Evolutionary conservation across 2,329 filamentous ascomycete species (phyloP).

Genomic region (Penicillium sp.): DNA sequence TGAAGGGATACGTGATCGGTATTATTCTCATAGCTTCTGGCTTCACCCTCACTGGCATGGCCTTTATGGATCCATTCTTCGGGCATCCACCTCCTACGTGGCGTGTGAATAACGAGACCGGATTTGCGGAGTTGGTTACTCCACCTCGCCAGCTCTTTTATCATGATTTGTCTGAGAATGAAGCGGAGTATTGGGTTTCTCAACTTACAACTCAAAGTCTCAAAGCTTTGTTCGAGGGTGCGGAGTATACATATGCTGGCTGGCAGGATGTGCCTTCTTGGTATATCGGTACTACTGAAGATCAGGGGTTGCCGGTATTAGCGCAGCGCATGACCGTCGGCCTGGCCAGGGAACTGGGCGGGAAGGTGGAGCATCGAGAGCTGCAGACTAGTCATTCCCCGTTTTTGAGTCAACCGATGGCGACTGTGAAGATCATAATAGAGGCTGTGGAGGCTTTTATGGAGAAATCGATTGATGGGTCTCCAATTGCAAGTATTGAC

Average conservation of each 20-base stretch:
- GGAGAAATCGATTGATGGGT: background rate
- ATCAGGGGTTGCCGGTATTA: slow-evolving; percentile 41
- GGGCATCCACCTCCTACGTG: slow-evolving; percentile 46
- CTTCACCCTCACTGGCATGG: slow-evolving; percentile 38
- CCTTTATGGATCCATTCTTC: slow-evolving; percentile 44
- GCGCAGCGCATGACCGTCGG: slow-evolving; percentile 41
- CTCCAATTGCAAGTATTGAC: background rate
- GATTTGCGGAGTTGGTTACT: slow-evolving; percentile 41
- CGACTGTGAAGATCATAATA: slow-evolving; percentile 39
- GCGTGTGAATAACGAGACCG: slow-evolving; percentile 40
- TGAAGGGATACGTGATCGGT: slow-evolving; percentile 43
- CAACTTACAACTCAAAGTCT: slow-evolving; percentile 45
- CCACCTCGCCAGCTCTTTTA: slow-evolving; percentile 48
- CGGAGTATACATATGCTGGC: slow-evolving; percentile 45
- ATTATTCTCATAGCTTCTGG: slow-evolving; percentile 48
- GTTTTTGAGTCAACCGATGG: slow-evolving; percentile 48
- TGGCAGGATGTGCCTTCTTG: slow-evolving; percentile 51
- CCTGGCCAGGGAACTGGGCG: slow-evolving; percentile 41
- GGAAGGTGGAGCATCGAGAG: slow-evolving; percentile 39
- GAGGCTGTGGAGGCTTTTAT: slow-evolving; percentile 37
- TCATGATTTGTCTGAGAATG: slow-evolving; percentile 48
- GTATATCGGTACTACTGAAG: slow-evolving; percentile 47
- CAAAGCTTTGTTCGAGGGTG: slow-evolving; percentile 47
- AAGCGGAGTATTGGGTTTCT: slow-evolving; percentile 44
- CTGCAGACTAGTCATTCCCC: slow-evolving; percentile 50